phyloP scores from a whole-genome alignment of 768 basidiomycete genomes.

The Dentipellis sp. region DNA sequence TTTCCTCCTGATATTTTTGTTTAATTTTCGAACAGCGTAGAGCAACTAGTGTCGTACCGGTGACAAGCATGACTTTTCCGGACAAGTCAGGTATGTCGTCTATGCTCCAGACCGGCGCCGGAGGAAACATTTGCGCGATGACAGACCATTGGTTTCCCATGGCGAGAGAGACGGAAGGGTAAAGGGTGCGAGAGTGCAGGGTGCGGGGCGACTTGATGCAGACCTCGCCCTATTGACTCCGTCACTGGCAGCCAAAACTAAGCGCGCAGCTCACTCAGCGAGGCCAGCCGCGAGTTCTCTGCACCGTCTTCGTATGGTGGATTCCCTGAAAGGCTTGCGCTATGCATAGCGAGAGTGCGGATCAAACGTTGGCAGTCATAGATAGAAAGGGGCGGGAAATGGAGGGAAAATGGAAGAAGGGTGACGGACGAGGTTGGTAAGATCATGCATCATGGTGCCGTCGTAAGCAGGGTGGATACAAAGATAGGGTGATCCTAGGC shows the following conservation, averaged over 20 bases:
- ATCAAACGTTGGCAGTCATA: no score
- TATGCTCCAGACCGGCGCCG: slow-evolving; percentile 7
- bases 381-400: no score
- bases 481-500: no score
- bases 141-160: not conserved
- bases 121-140: slow-evolving; percentile 1
- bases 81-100: slow-evolving; percentile 5
- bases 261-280: not conserved
- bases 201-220: not conserved
- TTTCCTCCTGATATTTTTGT: not conserved
- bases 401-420: no score
- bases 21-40: not conserved
- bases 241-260: not conserved
- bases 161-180: not conserved
- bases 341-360: not conserved
- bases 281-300: not conserved
- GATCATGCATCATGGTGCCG: no score
- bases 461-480: no score
- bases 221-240: not conserved
- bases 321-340: not conserved
- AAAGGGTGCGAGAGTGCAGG: not conserved
- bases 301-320: not conserved
- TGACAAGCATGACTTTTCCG: slow-evolving; percentile 5
- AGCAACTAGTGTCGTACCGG: not conserved
- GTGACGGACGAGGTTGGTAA: no score